Base-by-base conservation (phyloP, 2,329 filamentous ascomycete species). In the Claviceps pazoutovae region DNA sequence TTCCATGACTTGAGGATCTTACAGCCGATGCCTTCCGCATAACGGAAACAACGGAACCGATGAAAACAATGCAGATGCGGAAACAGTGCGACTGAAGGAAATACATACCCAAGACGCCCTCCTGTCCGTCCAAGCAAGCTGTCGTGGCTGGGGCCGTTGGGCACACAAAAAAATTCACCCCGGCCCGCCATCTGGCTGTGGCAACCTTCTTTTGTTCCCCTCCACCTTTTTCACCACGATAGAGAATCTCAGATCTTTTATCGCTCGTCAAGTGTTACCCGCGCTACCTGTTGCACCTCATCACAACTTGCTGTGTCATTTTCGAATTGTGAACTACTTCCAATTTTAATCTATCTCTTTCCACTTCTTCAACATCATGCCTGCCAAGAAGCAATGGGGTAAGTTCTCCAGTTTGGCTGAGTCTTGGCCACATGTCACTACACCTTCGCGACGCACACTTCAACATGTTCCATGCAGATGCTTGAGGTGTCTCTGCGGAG, bases 341-440 rank as follows among this genome's bases (percentile, higher is more conserved):
- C 5, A 2, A 4, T 43, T 21, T 14, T 21, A 14, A 17, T 36
- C 34, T 5, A 5, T 6, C 6, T 19, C 17, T 36, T 17, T 36
- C 19, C 16, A 5, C 19, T n/a, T 34, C 7, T 7, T 23, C 8
- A 5, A 1, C 36, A 19, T 37, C 11, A 72, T 72, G 69, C 66
- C 69, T 64, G 64, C 68, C 53, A 66, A 63, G 58, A 68, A 71
- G 57, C 58, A 65, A 62, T 71, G 69, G 69, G 69, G 69, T 71
- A 66, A 64, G 69, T 13, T 44, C 42, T 34, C 30, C 30, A 34
- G n/a, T 23, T 13, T 6, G 8, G n/a, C 45, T 50, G 47, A 44
- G 44, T 44, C 46, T 46, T 34, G 49, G 49, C 50, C 50, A 55
- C 55, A 49, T 56, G 37, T 39, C 48, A 49, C 46, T 50, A 30